Base-by-base conservation (phyloP, 768 basidiomycete genomes). In the Pleurotus salmoneostramineus region DNA sequence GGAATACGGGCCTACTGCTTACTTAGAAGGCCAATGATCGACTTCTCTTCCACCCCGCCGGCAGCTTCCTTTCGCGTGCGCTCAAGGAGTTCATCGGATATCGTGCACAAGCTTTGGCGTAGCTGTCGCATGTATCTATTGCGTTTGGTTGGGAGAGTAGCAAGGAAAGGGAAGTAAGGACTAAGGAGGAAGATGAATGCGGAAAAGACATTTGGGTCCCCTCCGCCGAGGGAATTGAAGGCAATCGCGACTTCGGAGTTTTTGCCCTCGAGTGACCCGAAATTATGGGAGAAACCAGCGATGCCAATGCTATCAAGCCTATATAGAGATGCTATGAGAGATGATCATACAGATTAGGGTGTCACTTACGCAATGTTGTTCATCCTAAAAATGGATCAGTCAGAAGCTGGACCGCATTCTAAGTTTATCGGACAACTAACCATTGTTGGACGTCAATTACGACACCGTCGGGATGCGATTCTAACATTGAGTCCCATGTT, bases 251-350 rank as follows among this genome's bases (percentile, higher is more conserved):
- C 72, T 2, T 70, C 60, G 3, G 78, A 71, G 32, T 65, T 66
- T 56, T 79, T 74, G 4, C 83, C 83, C 11, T 80, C 75, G 4
- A 85, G 71, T 0, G 79, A 67, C 11, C 76, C 76, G 60, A 87
- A 87, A 62, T 83, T 72, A 61, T 85, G 79, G 4, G 80, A 78
- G 57, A 85, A 86, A 0, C 83, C 82, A 5, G 81, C 82, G 35
- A 85, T 79, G 11, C 84, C 83, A 50, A 86, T 73, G 0, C 72
- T 77, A 62, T 87, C 85, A 3, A 86, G 69, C 8, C 83, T 84
- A 32, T 36, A 36, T 11, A 48, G 17, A 45, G 12, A 45, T n/a
- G 12, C 15, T 46, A 32, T 34, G 33, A 45, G 15, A 21, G 32
- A 27, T 56, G 48, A 33, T 33, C 17, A 10, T 36, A 31, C 34